Base-by-base conservation (phyloP, 495 filamentous ascomycete species). In the Aspergillus cavernicola region DNA sequence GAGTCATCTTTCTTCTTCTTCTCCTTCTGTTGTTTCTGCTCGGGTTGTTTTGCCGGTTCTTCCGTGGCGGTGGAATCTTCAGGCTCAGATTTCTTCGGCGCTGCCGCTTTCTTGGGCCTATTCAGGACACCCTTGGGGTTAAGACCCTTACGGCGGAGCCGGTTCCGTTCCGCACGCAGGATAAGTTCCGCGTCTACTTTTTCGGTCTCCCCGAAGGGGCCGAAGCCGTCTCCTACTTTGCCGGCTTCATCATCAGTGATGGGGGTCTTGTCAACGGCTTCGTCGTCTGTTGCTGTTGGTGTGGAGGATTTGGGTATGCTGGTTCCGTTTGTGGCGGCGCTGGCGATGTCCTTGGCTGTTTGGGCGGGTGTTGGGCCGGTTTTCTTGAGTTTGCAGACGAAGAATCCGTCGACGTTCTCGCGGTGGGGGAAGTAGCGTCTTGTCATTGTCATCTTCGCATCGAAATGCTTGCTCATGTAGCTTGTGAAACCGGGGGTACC, bases 341-440 rank as follows among this genome's bases (percentile, higher is more conserved):
- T 23, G 15, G 50, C 62, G 38, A 58, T 57, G 18, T 59, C 50
- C 18, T 54, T 68, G 16, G 72, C 63, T 53, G 80, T 76, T 32
- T 78, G 79, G 26, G 72, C 70, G 0, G 86, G 83, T 11, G 85
- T 88, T 0, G 87, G 87, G 11, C 82, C 93, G 24, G 80, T 81
- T 81, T 98, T 98, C 74, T 95, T 92, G 65, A 98, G 85, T 71
- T 97, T 98, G 63, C 89, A 87, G 51, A 97, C 93, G 66, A 95
- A 98, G 84, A 98, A 98, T 48, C 93, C 93, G 59, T 98, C 93
- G 22, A 98, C 88, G 74, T 98, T 98, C 76, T 92, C 92, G 37
- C 88, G 79, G 60, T 97, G 92, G 0, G 92, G 92, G 70, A 97
- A 97, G 71, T 89, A 98, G 46, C 95, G 79, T 45, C 89, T 80